phyloP scores from a whole-genome alignment of 1,284 basidiomycete species.

The Microbotryum violaceum region DNA sequence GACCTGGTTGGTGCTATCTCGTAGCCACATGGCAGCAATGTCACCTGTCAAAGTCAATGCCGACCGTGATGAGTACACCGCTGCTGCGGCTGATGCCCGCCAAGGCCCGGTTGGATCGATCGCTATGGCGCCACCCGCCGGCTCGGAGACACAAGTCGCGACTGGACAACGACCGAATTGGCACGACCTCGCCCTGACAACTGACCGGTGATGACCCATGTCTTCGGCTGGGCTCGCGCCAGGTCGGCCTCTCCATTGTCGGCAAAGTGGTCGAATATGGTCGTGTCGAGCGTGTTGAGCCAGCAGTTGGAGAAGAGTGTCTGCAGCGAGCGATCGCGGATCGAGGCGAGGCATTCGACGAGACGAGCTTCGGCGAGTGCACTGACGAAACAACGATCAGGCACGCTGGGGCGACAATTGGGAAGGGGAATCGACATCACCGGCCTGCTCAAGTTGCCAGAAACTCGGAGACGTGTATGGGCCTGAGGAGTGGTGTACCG shows the following conservation, averaged over 20 bases:
- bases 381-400: no score
- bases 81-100: no score
- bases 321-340: neutral
- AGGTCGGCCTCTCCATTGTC: neutral
- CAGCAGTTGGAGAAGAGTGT: constrained; percentile 2
- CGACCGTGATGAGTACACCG: no score
- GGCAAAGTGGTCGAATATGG: neutral
- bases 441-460: no score
- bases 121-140: neutral
- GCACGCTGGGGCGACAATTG: no score
- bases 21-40: constrained; percentile 4
- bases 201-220: constrained; percentile 11
- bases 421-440: no score
- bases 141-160: neutral
- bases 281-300: constrained; percentile 7
- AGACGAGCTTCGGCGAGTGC: no score
- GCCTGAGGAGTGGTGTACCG: no score
- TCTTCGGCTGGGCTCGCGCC: neutral
- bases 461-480: no score
- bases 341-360: neutral
- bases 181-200: neutral
- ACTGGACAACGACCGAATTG: no score
- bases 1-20: constrained; percentile 5
- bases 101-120: no score
- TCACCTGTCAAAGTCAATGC: neutral